phyloP scores from a whole-genome alignment of 163 green algal species.

The Chlamydomonas reinhardtii region DNA sequence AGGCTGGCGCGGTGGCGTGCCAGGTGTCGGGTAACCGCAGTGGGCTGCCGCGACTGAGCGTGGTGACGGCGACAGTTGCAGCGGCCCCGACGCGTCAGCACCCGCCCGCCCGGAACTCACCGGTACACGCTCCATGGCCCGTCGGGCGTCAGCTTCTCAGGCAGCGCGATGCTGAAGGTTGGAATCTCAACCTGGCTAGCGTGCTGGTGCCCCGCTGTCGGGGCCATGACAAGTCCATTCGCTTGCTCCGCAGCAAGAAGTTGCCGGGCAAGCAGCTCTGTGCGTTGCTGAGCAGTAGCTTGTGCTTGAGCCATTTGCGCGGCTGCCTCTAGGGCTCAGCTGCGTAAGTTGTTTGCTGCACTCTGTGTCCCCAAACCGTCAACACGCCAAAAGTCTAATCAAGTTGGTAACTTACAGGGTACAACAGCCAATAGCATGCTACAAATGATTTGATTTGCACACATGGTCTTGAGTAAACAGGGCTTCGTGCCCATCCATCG shows the following conservation, averaged over 20 bases:
- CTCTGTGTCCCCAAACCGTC: too few relatives aligned
- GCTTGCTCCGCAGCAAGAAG: slow-evolving; percentile 39
- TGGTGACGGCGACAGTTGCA: background rate
- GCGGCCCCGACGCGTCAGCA: background rate
- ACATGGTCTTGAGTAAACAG: too few relatives aligned
- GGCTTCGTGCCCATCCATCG: too few relatives aligned
- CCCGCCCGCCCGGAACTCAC: slow-evolving; percentile 28
- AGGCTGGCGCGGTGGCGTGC: too few relatives aligned
- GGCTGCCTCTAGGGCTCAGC: background rate
- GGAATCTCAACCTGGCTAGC: background rate
- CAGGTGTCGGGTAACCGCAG: too few relatives aligned
- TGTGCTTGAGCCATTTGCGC: slow-evolving; percentile 14
- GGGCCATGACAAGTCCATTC: slow-evolving; percentile 4
- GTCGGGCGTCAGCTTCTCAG: slow-evolving; percentile 79
- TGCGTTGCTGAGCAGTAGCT: slow-evolving; percentile 22
- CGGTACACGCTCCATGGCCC: slow-evolving; percentile 77
- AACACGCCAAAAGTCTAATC: too few relatives aligned
- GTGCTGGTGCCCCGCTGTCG: slow-evolving; percentile 7
- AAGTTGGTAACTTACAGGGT: too few relatives aligned
- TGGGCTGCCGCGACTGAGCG: too few relatives aligned
- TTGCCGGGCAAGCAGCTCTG: slow-evolving; percentile 35
- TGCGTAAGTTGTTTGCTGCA: background rate
- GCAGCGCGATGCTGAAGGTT: slow-evolving; percentile 64
- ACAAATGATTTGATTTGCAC: too few relatives aligned
- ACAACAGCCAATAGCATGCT: too few relatives aligned